Conservation (phyloP, 306 rosid genomes). For the Gleditsia sinensis region DNA sequence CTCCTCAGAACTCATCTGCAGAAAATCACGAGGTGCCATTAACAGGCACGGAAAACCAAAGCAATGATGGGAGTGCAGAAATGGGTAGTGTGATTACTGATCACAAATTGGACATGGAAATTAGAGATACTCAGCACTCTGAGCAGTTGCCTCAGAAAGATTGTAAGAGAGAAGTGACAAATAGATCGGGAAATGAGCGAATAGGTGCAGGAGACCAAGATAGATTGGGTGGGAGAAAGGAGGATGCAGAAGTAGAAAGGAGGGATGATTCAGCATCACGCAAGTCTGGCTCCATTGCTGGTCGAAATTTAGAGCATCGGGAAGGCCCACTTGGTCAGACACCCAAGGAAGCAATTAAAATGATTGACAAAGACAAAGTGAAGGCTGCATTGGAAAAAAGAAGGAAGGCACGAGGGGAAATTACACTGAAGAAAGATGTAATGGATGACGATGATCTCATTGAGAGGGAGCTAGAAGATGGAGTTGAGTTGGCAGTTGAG, state of each 20-base stretch:
- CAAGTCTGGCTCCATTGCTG: slow-evolving; percentile 21
- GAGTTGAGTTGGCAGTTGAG: slow-evolving; percentile 79
- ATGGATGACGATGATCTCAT: slow-evolving; percentile 94
- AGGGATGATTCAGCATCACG: slow-evolving; percentile 25
- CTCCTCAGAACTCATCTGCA: slow-evolving; percentile 32
- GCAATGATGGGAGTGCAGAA: slow-evolving; percentile 73
- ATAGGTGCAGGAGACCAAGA: slow-evolving; percentile 56
- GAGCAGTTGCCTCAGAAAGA: slow-evolving; percentile 47
- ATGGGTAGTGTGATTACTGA: slow-evolving; percentile 57
- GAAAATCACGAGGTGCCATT: slow-evolving; percentile 40
- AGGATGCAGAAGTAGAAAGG: slow-evolving; percentile 53
- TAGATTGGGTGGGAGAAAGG: slow-evolving; percentile 49
- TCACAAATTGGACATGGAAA: slow-evolving; percentile 64
- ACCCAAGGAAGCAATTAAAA: slow-evolving; percentile 82
- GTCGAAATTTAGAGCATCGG: slow-evolving; percentile 37
- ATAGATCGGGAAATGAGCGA: slow-evolving; percentile 43
- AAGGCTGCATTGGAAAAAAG: slow-evolving; percentile 89
- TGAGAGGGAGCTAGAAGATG: slow-evolving; percentile 92
- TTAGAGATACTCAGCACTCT: slow-evolving; percentile 54
- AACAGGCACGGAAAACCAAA: slow-evolving; percentile 53
- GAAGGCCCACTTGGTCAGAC: slow-evolving; percentile 58
- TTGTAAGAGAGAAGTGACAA: slow-evolving; percentile 32
- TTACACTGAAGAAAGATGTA: slow-evolving; percentile 63
- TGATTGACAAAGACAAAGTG: slow-evolving; percentile 79
- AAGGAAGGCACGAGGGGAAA: slow-evolving; percentile 67